Percentiles rank a stretch among this genome's conserved stretches.
Conservation (phyloP, 2,329 filamentous ascomycete species). For the Xylariaceae sp. region DNA sequence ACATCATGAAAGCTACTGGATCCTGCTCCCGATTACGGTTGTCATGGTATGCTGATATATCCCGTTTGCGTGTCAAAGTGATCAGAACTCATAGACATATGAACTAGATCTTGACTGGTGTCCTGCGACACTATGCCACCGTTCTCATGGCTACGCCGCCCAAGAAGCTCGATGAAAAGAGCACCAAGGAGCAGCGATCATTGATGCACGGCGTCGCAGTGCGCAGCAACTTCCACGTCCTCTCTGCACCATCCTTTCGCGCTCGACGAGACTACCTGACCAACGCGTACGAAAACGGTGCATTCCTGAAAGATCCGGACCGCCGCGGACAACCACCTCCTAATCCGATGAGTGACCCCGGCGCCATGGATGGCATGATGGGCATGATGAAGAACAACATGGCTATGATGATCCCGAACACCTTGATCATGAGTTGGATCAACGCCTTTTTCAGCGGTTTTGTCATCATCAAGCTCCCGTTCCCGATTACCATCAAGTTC, state of each 20-base stretch:
- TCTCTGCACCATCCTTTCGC: conserved; percentile 78
- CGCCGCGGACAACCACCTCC: conserved; percentile 82
- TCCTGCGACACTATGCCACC: conserved; percentile 93
- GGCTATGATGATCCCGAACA: conserved; percentile 99
- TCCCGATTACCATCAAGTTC: conserved; percentile 97
- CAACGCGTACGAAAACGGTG: conserved; percentile 79
- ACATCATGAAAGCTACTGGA: conserved; percentile 80
- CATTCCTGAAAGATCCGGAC: conserved; percentile 88
- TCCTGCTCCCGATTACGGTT: conserved; percentile 92
- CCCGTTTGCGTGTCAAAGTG: background rate
- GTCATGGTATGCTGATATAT: conserved; percentile 71
- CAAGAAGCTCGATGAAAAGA: conserved; percentile 75
- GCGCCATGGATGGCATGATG: conserved; percentile 99
- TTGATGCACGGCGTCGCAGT: conserved; percentile 84
- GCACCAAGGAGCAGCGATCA: conserved; percentile 83
- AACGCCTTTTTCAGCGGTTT: conserved; percentile 99
- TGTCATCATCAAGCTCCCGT: conserved; percentile 97
- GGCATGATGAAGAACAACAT: conserved; percentile 99
- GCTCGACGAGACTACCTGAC: conserved; percentile 79
- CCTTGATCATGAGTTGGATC: conserved; percentile 99
- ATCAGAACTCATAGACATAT: conserved; percentile 11
- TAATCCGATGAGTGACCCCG: conserved; percentile 94
- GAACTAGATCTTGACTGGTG: conserved; percentile 81
- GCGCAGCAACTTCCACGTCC: conserved; percentile 77
- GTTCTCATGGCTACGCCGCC: conserved; percentile 85